A percentile compares a stretch with the other conserved stretches of the same genome.
phyloP scores from a whole-genome alignment of 2,329 filamentous ascomycete genomes.

The Ramichloridium luteum region DNA sequence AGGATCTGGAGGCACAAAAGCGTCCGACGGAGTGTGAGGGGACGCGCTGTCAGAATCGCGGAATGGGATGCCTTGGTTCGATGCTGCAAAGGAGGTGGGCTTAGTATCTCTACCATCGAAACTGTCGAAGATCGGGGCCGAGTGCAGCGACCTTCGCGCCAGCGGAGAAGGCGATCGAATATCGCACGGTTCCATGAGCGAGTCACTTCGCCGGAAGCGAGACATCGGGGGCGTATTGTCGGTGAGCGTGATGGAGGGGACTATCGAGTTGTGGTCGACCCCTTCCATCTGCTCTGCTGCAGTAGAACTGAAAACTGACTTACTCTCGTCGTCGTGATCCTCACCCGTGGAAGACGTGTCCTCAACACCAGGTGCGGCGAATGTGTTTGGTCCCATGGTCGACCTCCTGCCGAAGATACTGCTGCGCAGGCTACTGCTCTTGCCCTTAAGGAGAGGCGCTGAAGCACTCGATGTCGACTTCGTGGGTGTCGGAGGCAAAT shows the following conservation, averaged over 20 bases:
- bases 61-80: constrained; percentile 8
- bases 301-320: constrained; percentile 20
- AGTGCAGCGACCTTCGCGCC: constrained; percentile 25
- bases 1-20: constrained; percentile 62
- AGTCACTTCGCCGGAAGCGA: constrained; percentile 28
- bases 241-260: constrained; percentile 25
- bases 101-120: constrained; percentile 13
- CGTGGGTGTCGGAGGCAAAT: constrained; percentile 87
- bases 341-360: constrained; percentile 15
- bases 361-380: constrained; percentile 28
- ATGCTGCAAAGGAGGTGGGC: constrained; percentile 14
- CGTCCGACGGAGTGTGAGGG: constrained; percentile 62
- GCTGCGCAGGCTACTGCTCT: constrained; percentile 40
- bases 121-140: constrained; percentile 15
- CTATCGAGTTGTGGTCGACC: constrained; percentile 14
- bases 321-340: constrained; percentile 25
- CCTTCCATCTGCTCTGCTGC: background rate
- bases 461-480: constrained; percentile 48
- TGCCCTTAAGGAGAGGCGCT: constrained; percentile 35
- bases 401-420: constrained; percentile 37
- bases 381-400: constrained; percentile 36
- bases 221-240: constrained; percentile 23
- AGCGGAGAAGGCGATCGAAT: constrained; percentile 29
- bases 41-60: constrained; percentile 15
- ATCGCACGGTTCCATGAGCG: constrained; percentile 27